A percentile compares a stretch with the other conserved stretches of the same genome.
Conservation (phyloP, 1,284 basidiomycete species). For the Lignosus rhinocerotis region DNA sequence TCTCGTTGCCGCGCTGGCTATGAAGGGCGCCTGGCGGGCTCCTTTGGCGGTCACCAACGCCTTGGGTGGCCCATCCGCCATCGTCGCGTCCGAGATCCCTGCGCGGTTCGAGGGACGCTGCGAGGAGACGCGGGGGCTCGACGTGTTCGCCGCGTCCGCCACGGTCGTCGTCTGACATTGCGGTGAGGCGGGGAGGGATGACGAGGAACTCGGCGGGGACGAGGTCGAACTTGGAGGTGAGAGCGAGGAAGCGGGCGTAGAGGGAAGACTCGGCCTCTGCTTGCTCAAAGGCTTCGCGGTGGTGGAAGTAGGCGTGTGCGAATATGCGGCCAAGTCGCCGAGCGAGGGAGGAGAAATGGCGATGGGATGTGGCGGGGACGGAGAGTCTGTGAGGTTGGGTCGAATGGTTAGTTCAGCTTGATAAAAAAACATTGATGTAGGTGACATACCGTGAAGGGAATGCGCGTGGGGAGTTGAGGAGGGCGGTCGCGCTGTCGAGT, state of each 20-base stretch:
- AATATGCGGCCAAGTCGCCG: slow-evolving; percentile 93
- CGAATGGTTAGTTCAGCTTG: background rate
- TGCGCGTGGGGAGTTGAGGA: slow-evolving; percentile 89
- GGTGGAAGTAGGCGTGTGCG: slow-evolving; percentile 93
- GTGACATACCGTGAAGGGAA: slow-evolving; percentile 81
- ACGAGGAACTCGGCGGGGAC: slow-evolving; percentile 82
- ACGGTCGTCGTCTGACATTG: slow-evolving; percentile 28
- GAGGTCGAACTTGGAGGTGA: slow-evolving; percentile 82
- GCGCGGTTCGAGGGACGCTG: slow-evolving; percentile 43
- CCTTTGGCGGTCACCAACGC: slow-evolving; percentile 7
- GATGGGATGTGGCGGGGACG: slow-evolving; percentile 78
- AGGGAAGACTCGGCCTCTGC: slow-evolving; percentile 90
- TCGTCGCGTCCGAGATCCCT: slow-evolving; percentile 24
- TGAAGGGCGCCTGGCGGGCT: slow-evolving; percentile 34
- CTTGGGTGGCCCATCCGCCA: background rate
- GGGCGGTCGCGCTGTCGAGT: slow-evolving; percentile 88
- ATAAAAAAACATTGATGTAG: background rate
- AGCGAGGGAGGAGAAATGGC: slow-evolving; percentile 87
- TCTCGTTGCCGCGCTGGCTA: slow-evolving; percentile 37
- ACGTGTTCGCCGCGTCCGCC: slow-evolving; percentile 33
- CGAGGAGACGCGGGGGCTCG: slow-evolving; percentile 49
- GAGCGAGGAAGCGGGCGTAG: slow-evolving; percentile 87
- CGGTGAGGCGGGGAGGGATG: slow-evolving; percentile 53
- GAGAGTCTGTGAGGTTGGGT: slow-evolving; percentile 53
- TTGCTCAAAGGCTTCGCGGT: slow-evolving; percentile 88